These are phyloP conservation scores for Clonostachys sp. DNA, from an alignment of 2,329 filamentous ascomycete genomes.

Conservation along the genomic window DNA sequence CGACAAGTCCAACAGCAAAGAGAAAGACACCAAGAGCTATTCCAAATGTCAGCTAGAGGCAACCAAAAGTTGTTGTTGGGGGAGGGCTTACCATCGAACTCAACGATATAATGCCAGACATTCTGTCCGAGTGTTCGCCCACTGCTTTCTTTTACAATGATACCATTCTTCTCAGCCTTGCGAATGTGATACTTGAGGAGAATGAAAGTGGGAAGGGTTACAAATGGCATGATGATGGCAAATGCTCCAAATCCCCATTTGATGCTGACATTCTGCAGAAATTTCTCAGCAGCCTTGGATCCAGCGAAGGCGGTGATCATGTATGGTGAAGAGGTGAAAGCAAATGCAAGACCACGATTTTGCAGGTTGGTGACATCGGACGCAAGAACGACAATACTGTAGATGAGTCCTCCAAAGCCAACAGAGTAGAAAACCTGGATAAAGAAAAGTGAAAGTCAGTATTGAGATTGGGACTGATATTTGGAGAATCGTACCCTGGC, in stretches of 20 bases:
- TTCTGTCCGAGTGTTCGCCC: conserved; percentile 40
- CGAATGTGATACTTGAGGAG: conserved; percentile 49
- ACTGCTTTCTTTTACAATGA: conserved; percentile 27
- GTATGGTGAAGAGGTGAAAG: conserved; percentile 33
- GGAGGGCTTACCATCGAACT: conserved; percentile 46
- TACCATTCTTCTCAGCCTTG: conserved; percentile 49
- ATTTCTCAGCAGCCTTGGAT: conserved; percentile 21
- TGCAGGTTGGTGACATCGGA: conserved; percentile 50
- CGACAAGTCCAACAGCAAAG: conserved; percentile 48
- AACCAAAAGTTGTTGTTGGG: neutral
- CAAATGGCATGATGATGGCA: conserved; percentile 53
- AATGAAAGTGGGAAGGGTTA: conserved; percentile 45
- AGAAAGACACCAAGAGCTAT: conserved; percentile 48
- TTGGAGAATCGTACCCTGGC: conserved; percentile 28
- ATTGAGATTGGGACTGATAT: neutral
- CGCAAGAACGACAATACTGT: conserved; percentile 59
- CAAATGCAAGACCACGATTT: conserved; percentile 30
- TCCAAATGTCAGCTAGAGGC: neutral
- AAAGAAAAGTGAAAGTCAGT: neutral
- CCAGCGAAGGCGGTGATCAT: conserved; percentile 40
- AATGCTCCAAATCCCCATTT: conserved; percentile 51
- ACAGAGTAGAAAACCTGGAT: conserved; percentile 54
- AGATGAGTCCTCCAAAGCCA: conserved; percentile 55
- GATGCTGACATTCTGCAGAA: conserved; percentile 22
- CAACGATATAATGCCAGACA: conserved; percentile 41